phyloP scores from a whole-genome alignment of 2,329 filamentous ascomycete genomes.

The Fusarium clavum region DNA sequence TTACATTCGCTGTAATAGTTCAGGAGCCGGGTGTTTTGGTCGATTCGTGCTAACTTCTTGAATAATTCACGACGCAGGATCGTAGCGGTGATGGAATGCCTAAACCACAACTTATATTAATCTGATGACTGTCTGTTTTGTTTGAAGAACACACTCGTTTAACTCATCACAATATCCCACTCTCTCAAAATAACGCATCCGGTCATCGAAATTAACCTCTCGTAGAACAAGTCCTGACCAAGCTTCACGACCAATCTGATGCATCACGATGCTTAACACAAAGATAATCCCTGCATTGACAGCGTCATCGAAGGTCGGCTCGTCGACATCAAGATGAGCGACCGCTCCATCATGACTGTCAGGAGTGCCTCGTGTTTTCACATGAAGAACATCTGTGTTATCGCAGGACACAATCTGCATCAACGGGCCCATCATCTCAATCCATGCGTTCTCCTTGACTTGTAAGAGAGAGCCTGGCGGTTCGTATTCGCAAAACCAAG shows the following conservation, averaged over 20 bases:
- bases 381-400: neutral
- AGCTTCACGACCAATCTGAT: no score
- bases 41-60: no score
- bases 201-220: neutral
- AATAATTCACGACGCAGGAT: no score
- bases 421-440: neutral
- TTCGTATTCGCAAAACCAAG: neutral
- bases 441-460: neutral
- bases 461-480: neutral
- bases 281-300: neutral
- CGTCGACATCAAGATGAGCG: neutral
- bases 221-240: neutral
- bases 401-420: neutral
- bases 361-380: neutral
- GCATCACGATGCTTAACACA: neutral
- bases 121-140: rapidly evolving
- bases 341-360: neutral
- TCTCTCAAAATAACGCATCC: neutral
- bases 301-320: neutral
- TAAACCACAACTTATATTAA: neutral
- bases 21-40: no score
- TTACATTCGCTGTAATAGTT: no score
- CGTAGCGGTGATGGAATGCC: no score
- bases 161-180: neutral
- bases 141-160: neutral